A percentile compares a stretch with the other conserved stretches of the same genome.
Evolutionary conservation across 345 rosid species (phyloP).

Genomic region (Moricandia arvensis): DNA sequence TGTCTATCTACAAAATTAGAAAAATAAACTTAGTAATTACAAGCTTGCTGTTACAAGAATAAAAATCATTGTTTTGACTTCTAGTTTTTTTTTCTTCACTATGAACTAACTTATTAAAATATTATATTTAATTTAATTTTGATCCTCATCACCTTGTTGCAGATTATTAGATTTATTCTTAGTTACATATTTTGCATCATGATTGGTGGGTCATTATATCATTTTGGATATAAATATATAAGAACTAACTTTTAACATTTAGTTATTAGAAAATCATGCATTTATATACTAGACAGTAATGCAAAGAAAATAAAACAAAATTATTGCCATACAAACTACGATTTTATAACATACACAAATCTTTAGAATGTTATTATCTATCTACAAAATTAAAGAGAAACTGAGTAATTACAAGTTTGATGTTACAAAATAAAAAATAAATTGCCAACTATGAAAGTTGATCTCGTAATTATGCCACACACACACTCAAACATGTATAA

Average conservation of each 20-base stretch:
- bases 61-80: not conserved
- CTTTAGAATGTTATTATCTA: not conserved
- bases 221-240: not conserved
- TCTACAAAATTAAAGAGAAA: not conserved
- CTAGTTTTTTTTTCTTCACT: not conserved
- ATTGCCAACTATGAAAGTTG: not conserved
- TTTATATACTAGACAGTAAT: not conserved
- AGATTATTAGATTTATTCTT: not conserved
- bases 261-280: not conserved
- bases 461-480: not conserved
- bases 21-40: not conserved
- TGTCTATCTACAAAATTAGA: not conserved
- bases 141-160: not conserved
- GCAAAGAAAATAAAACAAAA: not conserved
- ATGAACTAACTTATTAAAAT: not conserved
- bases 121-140: too few relatives aligned
- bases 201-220: not conserved
- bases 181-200: not conserved
- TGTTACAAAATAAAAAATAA: slow-evolving; percentile 1
- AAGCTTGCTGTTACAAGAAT: not conserved
- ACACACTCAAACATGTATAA: not conserved
- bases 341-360: not conserved
- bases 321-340: not conserved
- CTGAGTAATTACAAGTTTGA: not conserved
- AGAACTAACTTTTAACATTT: not conserved